Percentiles rank a stretch among this genome's conserved stretches.
phyloP scores from a whole-genome alignment of 306 rosid genomes.

The Pyrus betulifolia region DNA sequence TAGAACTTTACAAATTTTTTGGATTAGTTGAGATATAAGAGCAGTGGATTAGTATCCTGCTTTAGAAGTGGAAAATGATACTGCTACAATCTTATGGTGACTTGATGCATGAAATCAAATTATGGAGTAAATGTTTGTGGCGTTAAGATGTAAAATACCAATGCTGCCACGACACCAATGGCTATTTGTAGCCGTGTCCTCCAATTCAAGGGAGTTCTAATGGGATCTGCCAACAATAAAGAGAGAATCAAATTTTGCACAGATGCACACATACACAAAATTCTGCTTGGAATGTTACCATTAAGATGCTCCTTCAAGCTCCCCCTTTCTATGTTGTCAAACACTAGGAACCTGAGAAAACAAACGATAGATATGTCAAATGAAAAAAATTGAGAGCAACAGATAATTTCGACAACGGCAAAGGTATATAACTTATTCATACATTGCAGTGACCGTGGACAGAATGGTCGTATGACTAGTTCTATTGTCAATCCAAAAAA shows the following conservation, averaged over 20 bases:
- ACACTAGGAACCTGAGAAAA: conserved; percentile 63
- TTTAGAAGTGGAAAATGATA: not conserved
- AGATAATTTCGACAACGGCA: not conserved
- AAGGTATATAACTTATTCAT: not conserved
- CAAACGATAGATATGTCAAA: not conserved
- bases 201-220: conserved; percentile 86
- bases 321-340: conserved; percentile 71
- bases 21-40: not conserved
- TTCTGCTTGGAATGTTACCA: conserved; percentile 38
- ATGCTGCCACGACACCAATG: conserved; percentile 69
- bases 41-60: not conserved
- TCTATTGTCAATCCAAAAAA: not conserved
- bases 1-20: not conserved
- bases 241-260: conserved; percentile 8
- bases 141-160: conserved; percentile 39
- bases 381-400: not conserved
- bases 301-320: conserved; percentile 88
- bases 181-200: conserved; percentile 79
- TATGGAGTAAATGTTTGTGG: not conserved
- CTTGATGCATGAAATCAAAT: not conserved
- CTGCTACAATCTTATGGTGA: not conserved
- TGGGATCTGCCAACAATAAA: conserved; percentile 55
- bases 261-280: conserved; percentile 3
- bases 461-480: not conserved
- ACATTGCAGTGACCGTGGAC: not conserved